Percentiles rank a stretch among this genome's conserved stretches.
These are phyloP conservation scores for Pochonia chlamydosporia DNA, from an alignment of 2,329 filamentous ascomycete species.

Conservation along the genomic window DNA sequence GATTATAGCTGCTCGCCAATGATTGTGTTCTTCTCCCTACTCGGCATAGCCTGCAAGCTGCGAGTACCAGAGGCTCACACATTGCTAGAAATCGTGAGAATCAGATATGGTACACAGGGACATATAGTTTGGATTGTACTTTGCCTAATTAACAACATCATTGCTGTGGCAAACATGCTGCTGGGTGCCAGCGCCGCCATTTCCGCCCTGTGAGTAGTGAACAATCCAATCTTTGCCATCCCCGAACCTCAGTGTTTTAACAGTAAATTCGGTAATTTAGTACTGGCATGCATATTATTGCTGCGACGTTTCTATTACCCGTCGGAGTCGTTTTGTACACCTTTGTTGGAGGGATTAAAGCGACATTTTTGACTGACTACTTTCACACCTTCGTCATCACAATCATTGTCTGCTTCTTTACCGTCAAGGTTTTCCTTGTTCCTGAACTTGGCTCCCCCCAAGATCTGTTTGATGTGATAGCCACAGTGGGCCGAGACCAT, in stretches of 20 bases:
- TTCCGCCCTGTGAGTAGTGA: slow-evolving; percentile 22
- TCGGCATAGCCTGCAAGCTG: slow-evolving; percentile 26
- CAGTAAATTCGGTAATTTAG: no score
- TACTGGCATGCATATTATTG: slow-evolving; percentile 44
- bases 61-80: slow-evolving; percentile 46
- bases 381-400: slow-evolving; percentile 50
- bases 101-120: slow-evolving; percentile 40
- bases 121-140: slow-evolving; percentile 47
- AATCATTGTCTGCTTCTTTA: slow-evolving; percentile 44
- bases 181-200: slow-evolving; percentile 31
- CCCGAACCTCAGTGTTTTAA: no score
- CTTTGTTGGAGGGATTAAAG: slow-evolving; percentile 33
- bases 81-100: slow-evolving; percentile 45
- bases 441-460: slow-evolving; percentile 42
- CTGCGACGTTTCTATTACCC: slow-evolving; percentile 39
- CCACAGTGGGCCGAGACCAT: slow-evolving; percentile 34
- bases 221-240: no score
- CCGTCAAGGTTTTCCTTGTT: slow-evolving; percentile 37
- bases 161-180: slow-evolving; percentile 48
- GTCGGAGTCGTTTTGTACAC: slow-evolving; percentile 33
- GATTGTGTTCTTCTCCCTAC: slow-evolving; percentile 45
- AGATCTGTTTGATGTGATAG: slow-evolving; percentile 43
- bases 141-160: slow-evolving; percentile 43
- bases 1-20: slow-evolving; percentile 39
- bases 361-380: slow-evolving; percentile 43